Conservation (phyloP, 2,329 filamentous ascomycete genomes). For the Eutypella sp. region DNA sequence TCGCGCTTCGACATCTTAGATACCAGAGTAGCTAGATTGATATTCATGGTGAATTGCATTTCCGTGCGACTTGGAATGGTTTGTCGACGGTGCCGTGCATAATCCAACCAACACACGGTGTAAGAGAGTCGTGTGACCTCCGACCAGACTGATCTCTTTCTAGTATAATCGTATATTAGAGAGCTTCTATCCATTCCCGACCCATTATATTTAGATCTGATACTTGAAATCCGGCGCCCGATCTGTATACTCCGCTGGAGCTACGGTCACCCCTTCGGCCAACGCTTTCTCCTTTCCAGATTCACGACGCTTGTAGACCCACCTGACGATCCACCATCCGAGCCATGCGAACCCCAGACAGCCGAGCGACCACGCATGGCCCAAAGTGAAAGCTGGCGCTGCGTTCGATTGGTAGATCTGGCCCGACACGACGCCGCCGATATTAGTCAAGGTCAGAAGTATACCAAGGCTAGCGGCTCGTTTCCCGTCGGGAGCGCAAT, state of each 20-base stretch:
- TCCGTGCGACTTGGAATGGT: too few species aligned
- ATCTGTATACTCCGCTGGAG: constrained; percentile 41
- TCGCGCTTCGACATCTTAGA: not conserved
- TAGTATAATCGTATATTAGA: not conserved
- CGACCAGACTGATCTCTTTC: too few species aligned
- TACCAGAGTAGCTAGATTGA: too few species aligned
- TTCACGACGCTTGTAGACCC: constrained; percentile 27
- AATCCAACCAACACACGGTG: too few species aligned
- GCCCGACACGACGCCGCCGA: constrained; percentile 20
- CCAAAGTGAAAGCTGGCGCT: constrained; percentile 19
- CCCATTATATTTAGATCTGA: constrained; percentile 31
- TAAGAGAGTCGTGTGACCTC: too few species aligned
- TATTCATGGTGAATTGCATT: too few species aligned
- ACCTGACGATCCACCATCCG: constrained; percentile 30
- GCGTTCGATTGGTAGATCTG: constrained; percentile 23
- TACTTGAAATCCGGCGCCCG: constrained; percentile 46
- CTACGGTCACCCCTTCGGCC: constrained; percentile 37
- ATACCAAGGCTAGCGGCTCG: constrained; percentile 24
- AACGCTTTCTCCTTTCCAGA: constrained; percentile 24
- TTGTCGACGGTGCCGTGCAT: too few species aligned
- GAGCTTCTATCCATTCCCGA: not conserved
- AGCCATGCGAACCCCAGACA: constrained; percentile 31
- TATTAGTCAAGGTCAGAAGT: constrained; percentile 19
- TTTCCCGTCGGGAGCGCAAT: constrained; percentile 23
- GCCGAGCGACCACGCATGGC: constrained; percentile 32